These are phyloP conservation scores for Trifolium dubium DNA, from an alignment of 306 rosid genomes.

Conservation along the genomic window DNA sequence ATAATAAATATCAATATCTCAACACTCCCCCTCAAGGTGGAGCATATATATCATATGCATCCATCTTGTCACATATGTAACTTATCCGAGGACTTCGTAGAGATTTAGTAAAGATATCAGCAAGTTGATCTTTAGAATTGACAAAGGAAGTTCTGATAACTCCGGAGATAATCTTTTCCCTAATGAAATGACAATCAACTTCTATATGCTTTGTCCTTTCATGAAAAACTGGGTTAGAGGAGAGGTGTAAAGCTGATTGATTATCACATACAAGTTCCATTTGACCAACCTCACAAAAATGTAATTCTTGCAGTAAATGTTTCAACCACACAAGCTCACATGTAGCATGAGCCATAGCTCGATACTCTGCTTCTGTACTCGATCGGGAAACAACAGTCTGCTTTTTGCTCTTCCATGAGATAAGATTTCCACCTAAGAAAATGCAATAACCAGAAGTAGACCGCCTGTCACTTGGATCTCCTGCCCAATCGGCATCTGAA, in stretches of 20 bases:
- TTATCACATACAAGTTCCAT: conserved; percentile 8
- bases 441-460: background rate
- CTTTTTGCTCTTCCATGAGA: background rate
- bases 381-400: background rate
- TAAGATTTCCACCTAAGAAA: background rate
- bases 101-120: background rate
- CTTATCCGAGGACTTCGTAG: too few species aligned
- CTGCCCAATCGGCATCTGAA: background rate
- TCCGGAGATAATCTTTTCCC: background rate
- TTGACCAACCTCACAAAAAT: background rate
- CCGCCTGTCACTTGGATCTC: background rate
- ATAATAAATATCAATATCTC: background rate
- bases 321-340: background rate
- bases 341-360: too few species aligned
- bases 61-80: background rate
- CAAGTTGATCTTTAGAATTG: background rate
- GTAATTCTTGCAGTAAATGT: background rate
- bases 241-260: conserved; percentile 2
- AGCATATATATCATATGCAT: background rate
- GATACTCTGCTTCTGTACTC: background rate
- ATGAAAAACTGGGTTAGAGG: background rate
- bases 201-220: background rate
- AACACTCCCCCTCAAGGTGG: background rate
- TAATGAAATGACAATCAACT: background rate
- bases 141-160: background rate